These are phyloP conservation scores for Avena atlantica DNA, from an alignment of 176 grass and related monocot genomes.

Conservation along the genomic window DNA sequence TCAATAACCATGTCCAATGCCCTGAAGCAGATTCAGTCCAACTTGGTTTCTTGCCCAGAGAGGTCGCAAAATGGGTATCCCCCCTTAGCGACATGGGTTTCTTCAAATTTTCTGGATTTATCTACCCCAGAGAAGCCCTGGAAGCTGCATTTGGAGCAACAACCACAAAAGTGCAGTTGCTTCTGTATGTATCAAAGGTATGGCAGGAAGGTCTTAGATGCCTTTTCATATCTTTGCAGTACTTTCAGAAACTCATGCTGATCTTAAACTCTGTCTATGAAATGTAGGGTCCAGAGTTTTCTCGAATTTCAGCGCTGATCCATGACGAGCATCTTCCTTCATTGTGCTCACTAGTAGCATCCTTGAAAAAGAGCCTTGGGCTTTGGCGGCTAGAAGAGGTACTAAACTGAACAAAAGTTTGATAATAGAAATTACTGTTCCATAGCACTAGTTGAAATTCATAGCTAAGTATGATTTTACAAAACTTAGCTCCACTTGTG, in stretches of 20 bases:
- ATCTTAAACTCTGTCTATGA: constrained; percentile 43
- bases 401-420: constrained; percentile 3
- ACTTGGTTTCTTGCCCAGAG: constrained; percentile 95
- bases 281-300: constrained; percentile 81
- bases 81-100: constrained; percentile 81
- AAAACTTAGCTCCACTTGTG: no score
- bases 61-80: constrained; percentile 86
- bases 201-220: constrained; percentile 30
- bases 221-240: constrained; percentile 21
- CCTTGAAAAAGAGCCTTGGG: constrained; percentile 65
- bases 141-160: constrained; percentile 72
- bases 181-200: constrained; percentile 79
- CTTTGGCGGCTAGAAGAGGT: constrained; percentile 93
- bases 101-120: constrained; percentile 86
- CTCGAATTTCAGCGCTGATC: constrained; percentile 65
- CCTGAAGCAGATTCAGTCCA: constrained; percentile 63
- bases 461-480: no score
- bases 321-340: constrained; percentile 59
- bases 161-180: constrained; percentile 57
- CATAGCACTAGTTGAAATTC: constrained; percentile 22
- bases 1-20: constrained; percentile 33
- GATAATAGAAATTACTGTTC: neutral
- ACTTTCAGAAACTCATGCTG: constrained; percentile 17
- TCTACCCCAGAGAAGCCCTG: constrained; percentile 79
- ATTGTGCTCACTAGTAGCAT: constrained; percentile 75